Conservation (phyloP, 2,329 filamentous ascomycete genomes). For the Cercospora nicotianae region DNA sequence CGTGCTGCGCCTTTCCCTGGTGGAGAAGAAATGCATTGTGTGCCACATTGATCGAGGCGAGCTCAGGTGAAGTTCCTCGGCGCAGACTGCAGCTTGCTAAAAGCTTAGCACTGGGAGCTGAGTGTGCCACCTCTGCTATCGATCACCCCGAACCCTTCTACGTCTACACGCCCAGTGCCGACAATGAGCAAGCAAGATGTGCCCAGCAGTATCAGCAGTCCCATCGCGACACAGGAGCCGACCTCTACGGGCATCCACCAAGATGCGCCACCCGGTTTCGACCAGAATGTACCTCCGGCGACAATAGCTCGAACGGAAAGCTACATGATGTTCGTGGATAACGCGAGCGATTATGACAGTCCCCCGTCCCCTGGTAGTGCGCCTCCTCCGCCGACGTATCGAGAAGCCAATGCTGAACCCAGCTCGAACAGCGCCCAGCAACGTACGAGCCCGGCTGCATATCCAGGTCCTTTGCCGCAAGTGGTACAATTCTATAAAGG, state of each 20-base stretch:
- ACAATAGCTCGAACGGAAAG: neutral
- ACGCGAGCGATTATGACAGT: neutral
- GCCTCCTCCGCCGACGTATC: neutral
- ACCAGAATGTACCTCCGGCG: neutral
- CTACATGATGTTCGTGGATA: neutral
- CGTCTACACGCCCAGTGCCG: neutral
- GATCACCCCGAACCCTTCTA: neutral
- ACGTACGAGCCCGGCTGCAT: neutral
- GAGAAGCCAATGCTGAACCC: neutral
- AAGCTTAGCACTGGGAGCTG: neutral
- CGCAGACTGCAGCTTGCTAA: neutral
- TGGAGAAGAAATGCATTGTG: neutral
- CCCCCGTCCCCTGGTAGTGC: neutral
- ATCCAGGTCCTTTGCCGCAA: neutral
- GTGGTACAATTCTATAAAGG: constrained; percentile 10
- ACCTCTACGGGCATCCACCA: neutral
- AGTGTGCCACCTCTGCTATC: neutral
- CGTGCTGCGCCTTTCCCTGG: neutral
- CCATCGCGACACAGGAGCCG: neutral
- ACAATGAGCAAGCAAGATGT: neutral
- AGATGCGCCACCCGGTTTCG: neutral
- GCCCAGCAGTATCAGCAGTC: neutral
- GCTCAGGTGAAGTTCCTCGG: neutral
- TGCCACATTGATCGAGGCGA: neutral
- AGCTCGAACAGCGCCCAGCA: neutral